These are phyloP conservation scores for Adansonia gregorii DNA, from an alignment of 441 rosid species.

Conservation along the genomic window DNA sequence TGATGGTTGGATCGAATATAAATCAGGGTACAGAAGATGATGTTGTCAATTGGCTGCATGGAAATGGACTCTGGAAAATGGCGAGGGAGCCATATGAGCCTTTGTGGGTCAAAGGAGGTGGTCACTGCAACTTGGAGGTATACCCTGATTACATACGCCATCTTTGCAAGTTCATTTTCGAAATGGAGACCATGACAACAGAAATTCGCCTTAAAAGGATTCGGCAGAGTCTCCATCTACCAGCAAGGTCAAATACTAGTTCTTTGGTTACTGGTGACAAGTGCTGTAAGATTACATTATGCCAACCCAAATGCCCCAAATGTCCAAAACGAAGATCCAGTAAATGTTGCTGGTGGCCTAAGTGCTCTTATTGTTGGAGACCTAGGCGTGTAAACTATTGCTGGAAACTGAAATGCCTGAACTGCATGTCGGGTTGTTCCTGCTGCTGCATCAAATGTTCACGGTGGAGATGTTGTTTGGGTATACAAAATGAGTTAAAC, in stretches of 20 bases:
- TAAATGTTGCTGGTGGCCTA: slow-evolving; percentile 38
- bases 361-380: slow-evolving; percentile 47
- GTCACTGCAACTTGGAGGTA: slow-evolving; percentile 94
- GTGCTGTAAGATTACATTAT: slow-evolving; percentile 58
- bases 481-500: slow-evolving; percentile 30
- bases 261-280: slow-evolving; percentile 27
- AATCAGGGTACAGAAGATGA: slow-evolving; percentile 94
- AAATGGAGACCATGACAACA: slow-evolving; percentile 77
- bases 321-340: slow-evolving; percentile 34
- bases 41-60: slow-evolving; percentile 96
- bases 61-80: slow-evolving; percentile 85
- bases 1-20: slow-evolving; percentile 30
- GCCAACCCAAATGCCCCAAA: slow-evolving; percentile 56
- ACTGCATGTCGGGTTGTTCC: slow-evolving; percentile 28
- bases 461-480: slow-evolving; percentile 41
- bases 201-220: slow-evolving; percentile 75
- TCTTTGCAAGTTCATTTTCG: slow-evolving; percentile 73
- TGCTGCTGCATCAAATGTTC: slow-evolving; percentile 50
- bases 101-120: slow-evolving; percentile 97
- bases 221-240: slow-evolving; percentile 48
- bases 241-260: slow-evolving; percentile 35
- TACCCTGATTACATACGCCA: slow-evolving; percentile 91
- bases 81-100: slow-evolving; percentile 90
- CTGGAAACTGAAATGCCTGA: slow-evolving; percentile 32
- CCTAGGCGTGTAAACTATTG: slow-evolving; percentile 42